phyloP scores from a whole-genome alignment of 257 asterid genomes.

The Pogostemon cablin region DNA sequence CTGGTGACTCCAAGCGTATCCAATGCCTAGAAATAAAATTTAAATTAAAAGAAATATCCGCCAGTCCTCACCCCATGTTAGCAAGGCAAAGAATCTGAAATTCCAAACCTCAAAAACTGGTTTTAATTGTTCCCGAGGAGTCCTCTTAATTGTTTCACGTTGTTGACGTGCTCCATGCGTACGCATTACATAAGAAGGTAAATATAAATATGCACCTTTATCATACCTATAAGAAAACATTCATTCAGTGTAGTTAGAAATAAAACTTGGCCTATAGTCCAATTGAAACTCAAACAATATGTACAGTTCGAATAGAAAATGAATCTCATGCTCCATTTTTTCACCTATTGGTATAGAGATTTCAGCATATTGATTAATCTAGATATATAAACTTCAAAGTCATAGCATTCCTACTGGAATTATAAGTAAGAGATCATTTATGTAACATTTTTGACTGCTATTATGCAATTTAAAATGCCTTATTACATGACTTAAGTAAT shows the following conservation, averaged over 20 bases:
- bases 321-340: conserved; percentile 7
- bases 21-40: conserved; percentile 59
- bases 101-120: conserved; percentile 79
- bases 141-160: conserved; percentile 78
- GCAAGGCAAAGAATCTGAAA: conserved; percentile 25
- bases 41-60: not conserved
- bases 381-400: conserved; percentile 17
- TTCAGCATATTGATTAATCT: not conserved
- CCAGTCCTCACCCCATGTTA: not conserved
- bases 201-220: conserved; percentile 80
- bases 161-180: conserved; percentile 94
- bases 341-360: conserved; percentile 8
- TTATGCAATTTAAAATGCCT: not conserved
- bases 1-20: conserved; percentile 92
- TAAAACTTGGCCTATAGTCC: conserved; percentile 13
- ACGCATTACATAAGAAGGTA: conserved; percentile 95
- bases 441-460: conserved; percentile 3
- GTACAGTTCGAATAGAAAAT: conserved; percentile 15
- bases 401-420: conserved; percentile 25
- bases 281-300: conserved; percentile 18
- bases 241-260: conserved; percentile 23
- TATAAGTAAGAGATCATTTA: conserved; percentile 1
- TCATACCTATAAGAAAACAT: conserved; percentile 63
- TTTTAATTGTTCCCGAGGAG: conserved; percentile 65
- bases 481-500: conserved; percentile 13